These are phyloP conservation scores for Hemisphaericaspora xylofermentans DNA, from an alignment of 1,139 yeast genomes.

Conservation along the genomic window DNA sequence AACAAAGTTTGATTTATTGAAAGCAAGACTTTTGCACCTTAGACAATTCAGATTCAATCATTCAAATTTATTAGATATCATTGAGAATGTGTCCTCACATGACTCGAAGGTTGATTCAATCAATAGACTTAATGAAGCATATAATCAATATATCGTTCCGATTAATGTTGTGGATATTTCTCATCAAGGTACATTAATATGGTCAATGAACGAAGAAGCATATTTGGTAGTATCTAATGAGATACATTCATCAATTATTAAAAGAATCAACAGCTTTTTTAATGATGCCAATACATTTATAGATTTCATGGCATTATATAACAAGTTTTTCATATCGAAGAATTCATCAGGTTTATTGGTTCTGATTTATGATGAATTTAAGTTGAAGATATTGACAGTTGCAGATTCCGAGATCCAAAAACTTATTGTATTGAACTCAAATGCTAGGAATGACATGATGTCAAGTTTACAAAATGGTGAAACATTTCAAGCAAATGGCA, in stretches of 20 bases:
- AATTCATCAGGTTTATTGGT: constrained; percentile 20
- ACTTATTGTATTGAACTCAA: constrained; percentile 11
- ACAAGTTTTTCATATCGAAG: constrained; percentile 18
- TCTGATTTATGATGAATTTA: constrained; percentile 37
- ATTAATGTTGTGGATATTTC: constrained; percentile 35
- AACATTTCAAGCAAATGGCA: background rate
- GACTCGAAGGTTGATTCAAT: constrained; percentile 17
- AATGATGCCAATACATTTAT: constrained; percentile 26
- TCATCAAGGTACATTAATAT: constrained; percentile 31
- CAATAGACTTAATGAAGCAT: constrained; percentile 30
- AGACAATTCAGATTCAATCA: constrained; percentile 53
- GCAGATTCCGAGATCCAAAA: constrained; percentile 31
- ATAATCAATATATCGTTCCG: constrained; percentile 28
- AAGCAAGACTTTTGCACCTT: constrained; percentile 47
- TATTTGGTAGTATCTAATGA: constrained; percentile 25
- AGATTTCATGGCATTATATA: constrained; percentile 32
- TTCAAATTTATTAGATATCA: constrained; percentile 48
- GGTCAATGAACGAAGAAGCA: constrained; percentile 31
- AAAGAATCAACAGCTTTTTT: constrained; percentile 27
- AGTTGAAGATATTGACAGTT: constrained; percentile 30
- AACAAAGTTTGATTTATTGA: constrained; percentile 40
- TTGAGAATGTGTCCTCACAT: constrained; percentile 25
- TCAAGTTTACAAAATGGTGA: background rate
- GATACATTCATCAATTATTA: constrained; percentile 23
- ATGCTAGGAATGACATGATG: background rate